Evolutionary conservation across 225 moss, liverwort and hornwort species (phyloP), one percentile per base, ranked within the genome.

Genomic region (Neckera pumila): DNA sequence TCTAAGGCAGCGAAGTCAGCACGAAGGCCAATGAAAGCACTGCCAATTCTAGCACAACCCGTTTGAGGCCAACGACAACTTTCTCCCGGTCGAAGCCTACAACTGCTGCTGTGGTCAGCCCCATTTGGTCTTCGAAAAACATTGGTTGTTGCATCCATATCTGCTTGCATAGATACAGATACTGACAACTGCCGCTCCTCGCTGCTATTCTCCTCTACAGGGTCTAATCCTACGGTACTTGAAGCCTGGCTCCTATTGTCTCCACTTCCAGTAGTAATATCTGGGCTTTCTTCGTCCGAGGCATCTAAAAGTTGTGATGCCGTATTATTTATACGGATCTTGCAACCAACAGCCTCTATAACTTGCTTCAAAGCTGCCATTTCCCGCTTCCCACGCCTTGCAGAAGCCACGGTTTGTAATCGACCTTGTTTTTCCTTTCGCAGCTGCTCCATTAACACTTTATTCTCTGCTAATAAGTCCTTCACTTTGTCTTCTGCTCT

Each of bases 51-150:
- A 86, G 96, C 93, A 93, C 99, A 99, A 79, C 92, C 90, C 76
- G 94, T 94, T 89, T 99, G 95, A 60, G 97, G 99, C 99, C 99
- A 99, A 83, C 94, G 95, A 92, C 99, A 99, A n/a, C 93, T 85
- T 69, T 97, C 96, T 60, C 95, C 96, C 21, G 89, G 92, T 77
- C 90, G 91, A 77, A 95, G 89, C 80, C 91, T 92, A 89, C 99
- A 99, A 81, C 88, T 96, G 86, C 95, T 91, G 81, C 88, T 91
- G 86, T 93, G 92, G 58, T 96, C 97, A 70, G 93, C 76, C 47
- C 95, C 95, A 90, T 95, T 92, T n/a, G 96, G 90, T 93, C 95
- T 95, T 84, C 96, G 93, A 67, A 90, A 84, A 51, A 91, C 92
- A 82, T 91, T 92, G 58, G 93, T 89, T 49, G 94, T 87, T 77